phyloP scores from a whole-genome alignment of 2,329 filamentous ascomycete genomes.

The Albifimbria verrucaria region DNA sequence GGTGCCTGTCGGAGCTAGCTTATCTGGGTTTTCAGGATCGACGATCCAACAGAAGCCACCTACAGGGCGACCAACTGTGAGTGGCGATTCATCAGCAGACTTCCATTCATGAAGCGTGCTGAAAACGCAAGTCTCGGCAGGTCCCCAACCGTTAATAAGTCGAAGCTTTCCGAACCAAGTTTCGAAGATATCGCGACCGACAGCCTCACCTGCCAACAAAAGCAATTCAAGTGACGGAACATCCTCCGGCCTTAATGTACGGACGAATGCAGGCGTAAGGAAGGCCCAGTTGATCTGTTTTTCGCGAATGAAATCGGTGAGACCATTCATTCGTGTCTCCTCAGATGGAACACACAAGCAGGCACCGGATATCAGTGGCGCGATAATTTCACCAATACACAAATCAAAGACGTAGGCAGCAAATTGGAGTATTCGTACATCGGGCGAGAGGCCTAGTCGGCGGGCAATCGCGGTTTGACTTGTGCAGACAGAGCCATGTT shows the following conservation, averaged over 20 bases:
- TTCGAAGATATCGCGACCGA: conserved; percentile 9
- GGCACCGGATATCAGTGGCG: conserved; percentile 11
- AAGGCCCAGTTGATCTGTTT: conserved; percentile 16
- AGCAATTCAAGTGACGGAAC: conserved; percentile 10
- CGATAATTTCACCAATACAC: conserved; percentile 7
- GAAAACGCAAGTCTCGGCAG: conserved; percentile 3
- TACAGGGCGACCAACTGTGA: conserved; percentile 3
- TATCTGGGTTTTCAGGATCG: conserved; percentile 1
- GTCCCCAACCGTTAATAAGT: conserved; percentile 11
- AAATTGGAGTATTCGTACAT: conserved; percentile 8
- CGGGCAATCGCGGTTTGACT: background rate
- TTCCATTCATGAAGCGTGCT: conserved; percentile 1
- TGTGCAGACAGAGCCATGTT: conserved; percentile 8
- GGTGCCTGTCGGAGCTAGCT: conserved; percentile 6
- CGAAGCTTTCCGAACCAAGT: conserved; percentile 10
- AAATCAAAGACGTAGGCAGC: conserved; percentile 11
- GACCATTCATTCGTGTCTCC: conserved; percentile 10
- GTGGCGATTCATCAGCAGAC: background rate
- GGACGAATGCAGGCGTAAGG: conserved; percentile 17
- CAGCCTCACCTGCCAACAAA: conserved; percentile 15
- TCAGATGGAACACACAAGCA: conserved; percentile 20
- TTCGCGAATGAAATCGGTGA: conserved; percentile 11
- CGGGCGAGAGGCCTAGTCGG: background rate
- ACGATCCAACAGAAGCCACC: conserved; percentile 7
- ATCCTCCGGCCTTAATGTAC: conserved; percentile 10